Percentiles rank a stretch among this genome's conserved stretches.
These are phyloP conservation scores for Cyclostephanos tholiformis DNA, from an alignment of 108 stramenopile species.

Conservation along the genomic window DNA sequence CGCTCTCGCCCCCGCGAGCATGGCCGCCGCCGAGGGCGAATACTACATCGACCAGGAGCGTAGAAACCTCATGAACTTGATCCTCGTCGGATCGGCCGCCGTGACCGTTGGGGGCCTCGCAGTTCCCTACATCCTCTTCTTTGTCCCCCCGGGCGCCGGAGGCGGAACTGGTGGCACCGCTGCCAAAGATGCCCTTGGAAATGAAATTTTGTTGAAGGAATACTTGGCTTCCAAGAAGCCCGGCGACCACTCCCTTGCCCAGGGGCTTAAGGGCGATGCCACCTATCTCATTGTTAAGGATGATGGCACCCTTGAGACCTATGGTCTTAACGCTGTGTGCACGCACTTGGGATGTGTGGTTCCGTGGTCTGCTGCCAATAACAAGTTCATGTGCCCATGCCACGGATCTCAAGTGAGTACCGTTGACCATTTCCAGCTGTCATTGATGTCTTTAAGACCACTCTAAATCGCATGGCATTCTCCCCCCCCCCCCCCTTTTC, in stretches of 20 bases:
- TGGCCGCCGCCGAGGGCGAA: slow-evolving; percentile 76
- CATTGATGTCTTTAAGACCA: too few relatives aligned
- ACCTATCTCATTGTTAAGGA: slow-evolving; percentile 98
- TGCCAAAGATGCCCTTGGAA: slow-evolving; percentile 94
- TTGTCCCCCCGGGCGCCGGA: slow-evolving; percentile 92
- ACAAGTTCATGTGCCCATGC: slow-evolving; percentile 99
- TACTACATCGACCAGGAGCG: slow-evolving; percentile 97
- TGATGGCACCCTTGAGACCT: slow-evolving; percentile 80
- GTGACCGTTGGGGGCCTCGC: slow-evolving; percentile 91
- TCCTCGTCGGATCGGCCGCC: slow-evolving; percentile 91
- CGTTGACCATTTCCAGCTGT: background rate
- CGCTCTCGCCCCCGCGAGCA: slow-evolving; percentile 58
- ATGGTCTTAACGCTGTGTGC: slow-evolving; percentile 94
- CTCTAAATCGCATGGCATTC: too few relatives aligned
- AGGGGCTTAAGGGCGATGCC: slow-evolving; percentile 98
- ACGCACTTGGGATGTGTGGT: slow-evolving; percentile 99
- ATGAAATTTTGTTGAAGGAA: slow-evolving; percentile 85
- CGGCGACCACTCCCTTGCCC: slow-evolving; percentile 90
- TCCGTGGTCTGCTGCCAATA: slow-evolving; percentile 96
- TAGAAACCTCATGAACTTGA: slow-evolving; percentile 95
- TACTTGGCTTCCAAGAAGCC: slow-evolving; percentile 88
- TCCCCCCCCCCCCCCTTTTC: too few relatives aligned
- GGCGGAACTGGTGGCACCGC: slow-evolving; percentile 78
- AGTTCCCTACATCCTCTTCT: slow-evolving; percentile 95
- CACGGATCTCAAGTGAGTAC: slow-evolving; percentile 91